These are phyloP conservation scores for Gentiana straminea DNA, from an alignment of 257 asterid species.

Conservation along the genomic window DNA sequence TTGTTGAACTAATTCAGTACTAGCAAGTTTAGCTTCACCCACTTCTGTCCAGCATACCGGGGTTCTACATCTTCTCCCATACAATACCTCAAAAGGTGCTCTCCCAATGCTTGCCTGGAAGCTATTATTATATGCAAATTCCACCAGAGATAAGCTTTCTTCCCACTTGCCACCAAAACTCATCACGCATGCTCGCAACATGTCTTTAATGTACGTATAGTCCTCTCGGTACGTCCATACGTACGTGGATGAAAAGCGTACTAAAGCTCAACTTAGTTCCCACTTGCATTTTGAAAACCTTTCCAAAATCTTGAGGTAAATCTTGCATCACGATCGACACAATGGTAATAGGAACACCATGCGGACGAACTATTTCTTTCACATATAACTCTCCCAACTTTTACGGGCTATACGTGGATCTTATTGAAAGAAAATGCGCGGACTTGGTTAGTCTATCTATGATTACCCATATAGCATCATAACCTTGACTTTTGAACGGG, in stretches of 20 bases:
- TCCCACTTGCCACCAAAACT: constrained; percentile 8
- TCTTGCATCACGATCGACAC: neutral
- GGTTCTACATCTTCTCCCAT: too few species aligned
- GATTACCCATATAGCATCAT: neutral
- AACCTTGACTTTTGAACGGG: neutral
- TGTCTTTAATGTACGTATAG: constrained; percentile 1
- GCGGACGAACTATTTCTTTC: neutral
- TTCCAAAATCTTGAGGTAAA: neutral
- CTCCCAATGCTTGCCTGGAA: too few species aligned
- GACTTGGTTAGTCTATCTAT: neutral
- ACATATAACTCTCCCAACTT: neutral
- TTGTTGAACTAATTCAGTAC: too few species aligned
- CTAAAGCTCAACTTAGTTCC: neutral
- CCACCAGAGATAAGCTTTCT: too few species aligned
- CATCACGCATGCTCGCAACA: neutral
- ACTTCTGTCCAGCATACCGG: too few species aligned
- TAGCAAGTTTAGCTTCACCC: too few species aligned
- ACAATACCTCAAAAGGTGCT: too few species aligned
- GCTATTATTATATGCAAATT: too few species aligned
- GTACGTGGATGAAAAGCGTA: neutral
- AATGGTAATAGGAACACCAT: neutral
- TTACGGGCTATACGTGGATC: neutral
- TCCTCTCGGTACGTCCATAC: neutral
- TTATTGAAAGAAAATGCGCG: neutral
- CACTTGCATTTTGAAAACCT: neutral